These are phyloP conservation scores for Venturia pyrina DNA, from an alignment of 2,329 filamentous ascomycete species.

Conservation along the genomic window DNA sequence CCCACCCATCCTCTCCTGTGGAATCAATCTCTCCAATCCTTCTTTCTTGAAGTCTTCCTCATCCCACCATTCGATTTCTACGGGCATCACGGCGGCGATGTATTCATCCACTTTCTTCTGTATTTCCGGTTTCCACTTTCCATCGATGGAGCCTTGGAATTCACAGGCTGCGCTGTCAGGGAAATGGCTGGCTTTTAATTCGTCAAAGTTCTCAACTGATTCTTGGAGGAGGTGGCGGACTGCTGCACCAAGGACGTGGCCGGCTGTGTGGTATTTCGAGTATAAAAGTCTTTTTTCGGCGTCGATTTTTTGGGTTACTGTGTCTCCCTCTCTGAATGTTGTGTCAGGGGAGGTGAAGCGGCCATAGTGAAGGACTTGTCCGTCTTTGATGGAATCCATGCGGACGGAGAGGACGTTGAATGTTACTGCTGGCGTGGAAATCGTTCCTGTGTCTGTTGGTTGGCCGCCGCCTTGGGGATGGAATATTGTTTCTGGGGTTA, in stretches of 20 bases:
- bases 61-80: constrained; percentile 57
- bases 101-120: constrained; percentile 52
- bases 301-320: constrained; percentile 50
- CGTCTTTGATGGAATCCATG: constrained; percentile 39
- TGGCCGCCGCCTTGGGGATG: constrained; percentile 68
- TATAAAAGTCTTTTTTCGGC: constrained; percentile 49
- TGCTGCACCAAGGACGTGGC: constrained; percentile 60
- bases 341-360: constrained; percentile 32
- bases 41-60: constrained; percentile 45
- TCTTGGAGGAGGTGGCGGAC: constrained; percentile 47
- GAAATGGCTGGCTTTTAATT: constrained; percentile 63
- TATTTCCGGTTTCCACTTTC: constrained; percentile 37
- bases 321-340: constrained; percentile 33
- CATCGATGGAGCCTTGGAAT: constrained; percentile 57
- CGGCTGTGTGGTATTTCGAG: constrained; percentile 63
- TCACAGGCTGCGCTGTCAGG: constrained; percentile 58
- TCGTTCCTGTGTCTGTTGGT: constrained; percentile 55
- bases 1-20: constrained; percentile 31
- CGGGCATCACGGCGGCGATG: constrained; percentile 30
- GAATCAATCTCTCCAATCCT: constrained; percentile 37
- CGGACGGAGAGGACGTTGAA: constrained; percentile 51
- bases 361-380: constrained; percentile 57
- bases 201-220: constrained; percentile 46
- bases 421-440: constrained; percentile 27
- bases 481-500: constrained; percentile 60